Evolutionary conservation across 495 filamentous ascomycete genomes (phyloP).

Genomic region (Podospora appendiculata): DNA sequence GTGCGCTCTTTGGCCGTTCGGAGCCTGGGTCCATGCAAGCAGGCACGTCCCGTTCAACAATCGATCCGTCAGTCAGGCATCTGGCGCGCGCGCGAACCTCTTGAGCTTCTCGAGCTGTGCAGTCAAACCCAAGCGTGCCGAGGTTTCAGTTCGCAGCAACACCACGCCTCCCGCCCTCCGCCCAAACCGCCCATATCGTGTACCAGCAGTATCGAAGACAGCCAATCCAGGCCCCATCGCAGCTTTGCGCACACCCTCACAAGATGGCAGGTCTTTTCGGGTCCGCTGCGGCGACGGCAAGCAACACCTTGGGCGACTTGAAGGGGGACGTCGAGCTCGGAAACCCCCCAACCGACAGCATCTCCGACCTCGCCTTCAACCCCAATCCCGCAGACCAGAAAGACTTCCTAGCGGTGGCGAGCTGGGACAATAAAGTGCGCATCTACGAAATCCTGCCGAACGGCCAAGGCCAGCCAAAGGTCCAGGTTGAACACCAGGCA

Average conservation of each 20-base stretch:
- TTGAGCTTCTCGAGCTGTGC: too few relatives aligned
- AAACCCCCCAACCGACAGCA: slow-evolving; percentile 74
- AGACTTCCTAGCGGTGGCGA: slow-evolving; percentile 74
- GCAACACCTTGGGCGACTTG: slow-evolving; percentile 79
- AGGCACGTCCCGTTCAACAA: too few relatives aligned
- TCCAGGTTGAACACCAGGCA: slow-evolving; percentile 61
- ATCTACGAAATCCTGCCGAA: slow-evolving; percentile 75
- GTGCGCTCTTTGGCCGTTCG: too few relatives aligned
- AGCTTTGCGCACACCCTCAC: background rate
- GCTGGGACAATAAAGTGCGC: slow-evolving; percentile 88
- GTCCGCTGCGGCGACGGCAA: slow-evolving; percentile 35
- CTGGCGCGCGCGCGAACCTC: too few relatives aligned
- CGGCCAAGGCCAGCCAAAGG: slow-evolving; percentile 63
- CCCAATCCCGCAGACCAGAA: slow-evolving; percentile 41
- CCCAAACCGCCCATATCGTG: too few relatives aligned
- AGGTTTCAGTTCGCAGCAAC: too few relatives aligned
- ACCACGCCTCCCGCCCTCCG: too few relatives aligned
- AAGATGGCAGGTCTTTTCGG: slow-evolving; percentile 67
- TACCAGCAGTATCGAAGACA: background rate
- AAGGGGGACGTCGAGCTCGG: slow-evolving; percentile 76
- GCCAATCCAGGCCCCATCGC: background rate
- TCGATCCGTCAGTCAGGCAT: too few relatives aligned
- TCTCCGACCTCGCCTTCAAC: slow-evolving; percentile 74
- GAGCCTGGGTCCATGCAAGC: too few relatives aligned
- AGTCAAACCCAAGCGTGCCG: too few relatives aligned